Percentiles rank a stretch among this genome's conserved stretches.
These are phyloP conservation scores for Heliosperma pusillum DNA, from an alignment of 148 eudicot genomes.

Conservation along the genomic window DNA sequence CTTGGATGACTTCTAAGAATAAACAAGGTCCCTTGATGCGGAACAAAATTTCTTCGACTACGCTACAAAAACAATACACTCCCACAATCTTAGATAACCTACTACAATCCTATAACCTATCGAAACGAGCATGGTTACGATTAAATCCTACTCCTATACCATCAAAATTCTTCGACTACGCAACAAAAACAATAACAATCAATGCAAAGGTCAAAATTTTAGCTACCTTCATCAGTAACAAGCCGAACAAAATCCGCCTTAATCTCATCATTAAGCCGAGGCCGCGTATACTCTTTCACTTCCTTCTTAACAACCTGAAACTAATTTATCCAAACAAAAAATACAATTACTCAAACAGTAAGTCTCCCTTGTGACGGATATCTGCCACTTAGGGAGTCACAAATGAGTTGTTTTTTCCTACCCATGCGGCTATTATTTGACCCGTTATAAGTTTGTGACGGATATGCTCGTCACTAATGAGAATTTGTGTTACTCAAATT, in stretches of 20 bases:
- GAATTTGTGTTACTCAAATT: too few species aligned
- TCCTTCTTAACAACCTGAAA: constrained; percentile 34
- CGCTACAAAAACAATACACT: too few species aligned
- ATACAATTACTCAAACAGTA: neutral
- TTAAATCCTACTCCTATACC: neutral
- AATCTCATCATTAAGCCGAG: constrained; percentile 67
- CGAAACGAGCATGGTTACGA: neutral
- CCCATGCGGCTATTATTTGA: too few species aligned
- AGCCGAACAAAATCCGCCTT: constrained; percentile 49
- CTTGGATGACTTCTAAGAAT: neutral
- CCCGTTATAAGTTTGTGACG: too few species aligned
- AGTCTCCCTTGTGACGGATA: too few species aligned
- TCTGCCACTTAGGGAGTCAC: too few species aligned
- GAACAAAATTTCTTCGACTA: too few species aligned
- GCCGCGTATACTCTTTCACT: constrained; percentile 31
- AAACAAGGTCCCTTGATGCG: too few species aligned
- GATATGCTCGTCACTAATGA: too few species aligned
- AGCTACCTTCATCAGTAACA: constrained; percentile 63
- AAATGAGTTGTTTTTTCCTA: too few species aligned
- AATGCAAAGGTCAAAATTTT: neutral
- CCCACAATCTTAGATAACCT: neutral
- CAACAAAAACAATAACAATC: neutral
- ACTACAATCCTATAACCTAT: neutral
- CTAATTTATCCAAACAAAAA: constrained; percentile 7
- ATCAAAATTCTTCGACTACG: neutral